Evolutionary conservation across 2,329 filamentous ascomycete species (phyloP).

Genomic region (Cylindrodendrum hubeiense): DNA sequence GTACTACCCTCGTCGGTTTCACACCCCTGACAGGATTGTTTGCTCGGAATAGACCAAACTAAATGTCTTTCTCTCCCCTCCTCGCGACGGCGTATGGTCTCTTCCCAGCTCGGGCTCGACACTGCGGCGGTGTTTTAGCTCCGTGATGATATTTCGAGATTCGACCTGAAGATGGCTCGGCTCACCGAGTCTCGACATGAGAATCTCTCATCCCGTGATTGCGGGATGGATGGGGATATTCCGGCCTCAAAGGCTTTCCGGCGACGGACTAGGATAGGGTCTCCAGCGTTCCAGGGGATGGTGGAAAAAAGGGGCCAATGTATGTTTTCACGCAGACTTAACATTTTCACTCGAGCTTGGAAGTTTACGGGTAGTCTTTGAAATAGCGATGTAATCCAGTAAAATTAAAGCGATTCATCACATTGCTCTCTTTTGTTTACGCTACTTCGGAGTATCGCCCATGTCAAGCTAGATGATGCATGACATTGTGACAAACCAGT

Average conservation of each 20-base stretch:
- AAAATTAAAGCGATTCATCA: slow-evolving; percentile 31
- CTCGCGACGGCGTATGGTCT: slow-evolving; percentile 21
- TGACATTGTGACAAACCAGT: neutral
- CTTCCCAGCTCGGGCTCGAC: slow-evolving; percentile 6
- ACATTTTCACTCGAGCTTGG: slow-evolving; percentile 29
- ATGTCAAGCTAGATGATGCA: neutral
- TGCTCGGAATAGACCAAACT: slow-evolving; percentile 34
- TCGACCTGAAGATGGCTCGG: slow-evolving; percentile 28
- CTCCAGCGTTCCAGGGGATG: slow-evolving; percentile 43
- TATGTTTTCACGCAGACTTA: slow-evolving; percentile 36
- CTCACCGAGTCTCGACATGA: slow-evolving; percentile 14
- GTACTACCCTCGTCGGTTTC: slow-evolving; percentile 31
- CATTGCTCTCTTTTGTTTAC: neutral
- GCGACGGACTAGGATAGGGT: slow-evolving; percentile 31
- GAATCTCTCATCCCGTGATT: slow-evolving; percentile 11
- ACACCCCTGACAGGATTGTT: slow-evolving; percentile 34
- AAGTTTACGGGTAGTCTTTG: slow-evolving; percentile 39
- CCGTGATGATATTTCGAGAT: slow-evolving; percentile 31
- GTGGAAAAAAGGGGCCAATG: slow-evolving; percentile 35
- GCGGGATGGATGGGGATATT: slow-evolving; percentile 18
- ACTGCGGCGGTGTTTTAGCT: slow-evolving; percentile 24
- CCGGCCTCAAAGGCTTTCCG: slow-evolving; percentile 7
- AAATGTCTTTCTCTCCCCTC: slow-evolving; percentile 20
- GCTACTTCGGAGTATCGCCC: neutral
- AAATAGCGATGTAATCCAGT: slow-evolving; percentile 44